Evolutionary conservation across 129 eudicot genomes (phyloP), one percentile per base, ranked within the genome.

Genomic region (Flaveria linearis): DNA sequence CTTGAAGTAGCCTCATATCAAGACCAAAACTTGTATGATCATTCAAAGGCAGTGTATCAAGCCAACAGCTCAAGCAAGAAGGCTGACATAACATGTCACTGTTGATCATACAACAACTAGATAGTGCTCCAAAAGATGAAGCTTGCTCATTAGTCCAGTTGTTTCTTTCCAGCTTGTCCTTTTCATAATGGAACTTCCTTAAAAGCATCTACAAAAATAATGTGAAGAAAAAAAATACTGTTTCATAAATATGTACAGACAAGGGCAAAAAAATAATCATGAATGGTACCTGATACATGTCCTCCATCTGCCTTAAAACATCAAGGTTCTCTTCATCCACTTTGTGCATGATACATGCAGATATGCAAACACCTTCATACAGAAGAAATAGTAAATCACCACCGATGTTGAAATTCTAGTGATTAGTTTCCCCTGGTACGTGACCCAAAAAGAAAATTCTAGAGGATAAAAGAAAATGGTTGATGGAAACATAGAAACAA

Each of bases 361-460:
- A 81, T 89, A 89, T 81, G 84, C 89, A 89, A 74, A 87, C 86
- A 65, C 96, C 99, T 92, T 82, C 75, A 65, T 76, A 78, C 53
- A 65, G 28, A 71, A 72, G 68, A 66, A 76, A 25, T 33, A 55
- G 79, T 47, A 47, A 11, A 52, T 33, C 57, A 83, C 52, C 25
- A 42, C 16, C 41, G 28, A 65, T 14, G 20, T 20, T 0, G 22
- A 20, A 20, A 20, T 20, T 20, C 22, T 20, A 20, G 22, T 20
- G 22, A 20, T 20, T 20, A 20, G 22, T 20, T 0, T 20, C 22
- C 22, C 22, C 22, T n/a, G 22, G 22, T 20, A 20, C 22, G 22
- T 20, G 22, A 20, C 22, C 22, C 22, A 20, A 20, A 20, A 20
- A 20, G 22, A 0, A 20, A 20, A 20, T 20, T 20, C 22, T 20